Percentiles rank a stretch among this genome's conserved stretches.
Evolutionary conservation across 2,329 filamentous ascomycete genomes (phyloP).

Genomic region (Fusarium sp.): DNA sequence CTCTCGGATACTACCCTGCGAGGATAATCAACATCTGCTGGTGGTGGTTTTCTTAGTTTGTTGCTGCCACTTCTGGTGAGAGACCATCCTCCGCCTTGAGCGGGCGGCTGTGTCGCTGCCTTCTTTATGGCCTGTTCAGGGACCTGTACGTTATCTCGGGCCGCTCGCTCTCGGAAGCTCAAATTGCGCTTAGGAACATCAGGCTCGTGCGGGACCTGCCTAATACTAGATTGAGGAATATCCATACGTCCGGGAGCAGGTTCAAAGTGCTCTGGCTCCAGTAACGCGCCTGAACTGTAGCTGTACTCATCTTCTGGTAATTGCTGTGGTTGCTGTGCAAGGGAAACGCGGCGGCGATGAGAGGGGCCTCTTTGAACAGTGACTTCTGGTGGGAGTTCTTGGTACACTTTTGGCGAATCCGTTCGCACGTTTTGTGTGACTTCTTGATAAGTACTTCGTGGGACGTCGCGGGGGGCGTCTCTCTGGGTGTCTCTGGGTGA

Average conservation of each 20-base stretch:
- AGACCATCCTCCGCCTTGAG: constrained; percentile 49
- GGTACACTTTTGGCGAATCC: constrained; percentile 28
- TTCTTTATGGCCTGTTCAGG: constrained; percentile 44
- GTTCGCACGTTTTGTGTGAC: constrained; percentile 20
- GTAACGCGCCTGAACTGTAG: constrained; percentile 35
- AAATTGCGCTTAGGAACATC: constrained; percentile 62
- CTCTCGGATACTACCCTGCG: constrained; percentile 56
- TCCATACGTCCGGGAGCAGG: constrained; percentile 30
- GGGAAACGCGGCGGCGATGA: constrained; percentile 31
- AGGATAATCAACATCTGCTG: constrained; percentile 59
- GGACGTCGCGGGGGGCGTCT: constrained; percentile 13
- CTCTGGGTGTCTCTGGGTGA: constrained; percentile 20
- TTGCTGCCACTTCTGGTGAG: constrained; percentile 63
- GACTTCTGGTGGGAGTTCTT: constrained; percentile 23
- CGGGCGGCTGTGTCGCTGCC: constrained; percentile 42
- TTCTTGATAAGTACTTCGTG: constrained; percentile 23
- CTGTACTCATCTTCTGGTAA: constrained; percentile 31
- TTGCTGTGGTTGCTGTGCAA: constrained; percentile 36
- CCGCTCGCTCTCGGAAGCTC: constrained; percentile 68
- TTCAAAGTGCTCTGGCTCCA: constrained; percentile 32
- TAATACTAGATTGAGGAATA: constrained; percentile 47
- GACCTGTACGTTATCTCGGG: constrained; percentile 53
- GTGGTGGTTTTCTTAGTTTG: constrained; percentile 66
- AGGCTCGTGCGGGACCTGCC: constrained; percentile 52
- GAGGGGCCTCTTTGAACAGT: constrained; percentile 34